Base-by-base conservation (phyloP, 2,329 filamentous ascomycete genomes). In the Sclerotiophoma versabilis region DNA sequence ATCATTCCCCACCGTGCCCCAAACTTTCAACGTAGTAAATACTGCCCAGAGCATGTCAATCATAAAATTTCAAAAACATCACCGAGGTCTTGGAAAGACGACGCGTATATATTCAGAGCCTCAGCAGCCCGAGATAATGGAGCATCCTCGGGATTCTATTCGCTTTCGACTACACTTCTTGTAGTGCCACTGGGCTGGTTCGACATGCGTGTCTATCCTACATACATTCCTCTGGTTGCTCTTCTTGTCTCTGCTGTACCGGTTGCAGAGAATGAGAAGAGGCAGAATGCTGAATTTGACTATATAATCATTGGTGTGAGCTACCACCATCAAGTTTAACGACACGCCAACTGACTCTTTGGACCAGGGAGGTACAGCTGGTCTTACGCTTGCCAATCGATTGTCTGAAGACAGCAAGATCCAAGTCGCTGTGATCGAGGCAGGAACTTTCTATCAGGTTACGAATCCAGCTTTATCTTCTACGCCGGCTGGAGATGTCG, bases 361-460 rank as follows among this genome's bases (percentile, higher is more conserved):
- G 15, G 17, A 10, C 17, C 12, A 34, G 32, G 62, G 55, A 4
- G 62, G 62, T 14, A 59, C 58, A 9, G 60, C 53, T 8, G 62
- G 62, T 14, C 32, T 52, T 1, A 43, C 50, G 5, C 26, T 63
- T 14, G 62, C 58, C 14, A 36, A 43, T 14, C 33, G 62, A 17
- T 37, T 65, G 30, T 43, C 62, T 14, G 60, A 60, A 25, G 46
- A 54, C 7, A 17, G 34, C 17, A 47, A 23, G 5, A 25, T 37
- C 3, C 20, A n/a, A n/a, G 63, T 69, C n/a, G 64, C 64, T 19
- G 43, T 68, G 2, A 42, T 69, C n/a, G 65, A 69, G 48, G 65
- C 65, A 0, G 65, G 66, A 3, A 51, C 15, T 10, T 63, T 62
- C 27, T 67, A 68, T 29, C 49, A 70, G 34, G 15, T 64, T 5